phyloP scores from a whole-genome alignment of 768 basidiomycete genomes.

The Collybia sordida region DNA sequence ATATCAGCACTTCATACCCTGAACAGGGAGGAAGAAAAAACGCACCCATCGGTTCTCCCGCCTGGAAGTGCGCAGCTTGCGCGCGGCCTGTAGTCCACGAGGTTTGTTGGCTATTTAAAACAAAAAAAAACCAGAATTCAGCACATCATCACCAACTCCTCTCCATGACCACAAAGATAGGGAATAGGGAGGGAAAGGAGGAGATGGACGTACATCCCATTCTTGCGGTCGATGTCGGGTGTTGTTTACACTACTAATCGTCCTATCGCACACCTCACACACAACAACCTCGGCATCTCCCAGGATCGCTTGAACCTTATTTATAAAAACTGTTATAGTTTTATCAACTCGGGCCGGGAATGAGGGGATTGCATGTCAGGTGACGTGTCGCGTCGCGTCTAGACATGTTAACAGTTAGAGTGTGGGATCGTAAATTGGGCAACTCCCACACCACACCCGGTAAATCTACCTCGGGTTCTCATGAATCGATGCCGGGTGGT shows the following conservation, averaged over 20 bases:
- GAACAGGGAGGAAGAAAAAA: conserved; percentile 14
- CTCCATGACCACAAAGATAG: no score
- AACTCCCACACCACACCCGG: no score
- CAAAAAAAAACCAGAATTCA: conserved; percentile 12
- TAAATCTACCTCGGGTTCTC: no score
- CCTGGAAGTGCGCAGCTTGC: conserved; percentile 94
- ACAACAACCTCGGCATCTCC: conserved; percentile 22
- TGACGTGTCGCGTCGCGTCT: conserved; percentile 7
- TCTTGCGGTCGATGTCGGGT: conserved; percentile 57
- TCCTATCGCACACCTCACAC: conserved; percentile 11
- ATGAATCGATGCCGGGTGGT: no score
- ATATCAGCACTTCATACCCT: background rate
- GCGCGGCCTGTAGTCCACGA: conserved; percentile 97
- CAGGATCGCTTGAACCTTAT: conserved; percentile 44
- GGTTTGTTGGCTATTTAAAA: conserved; percentile 86
- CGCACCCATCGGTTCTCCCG: conserved; percentile 96
- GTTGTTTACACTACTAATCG: conserved; percentile 15
- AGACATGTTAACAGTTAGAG: no score
- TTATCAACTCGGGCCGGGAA: no score
- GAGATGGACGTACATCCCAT: conserved; percentile 77
- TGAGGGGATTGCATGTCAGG: background rate
- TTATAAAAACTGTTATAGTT: conserved; percentile 41
- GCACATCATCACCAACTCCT: no score
- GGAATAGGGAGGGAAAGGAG: conserved; percentile 10
- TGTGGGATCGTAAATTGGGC: background rate